phyloP scores from a whole-genome alignment of 768 basidiomycete species.

The Cystobasidium onofrii region DNA sequence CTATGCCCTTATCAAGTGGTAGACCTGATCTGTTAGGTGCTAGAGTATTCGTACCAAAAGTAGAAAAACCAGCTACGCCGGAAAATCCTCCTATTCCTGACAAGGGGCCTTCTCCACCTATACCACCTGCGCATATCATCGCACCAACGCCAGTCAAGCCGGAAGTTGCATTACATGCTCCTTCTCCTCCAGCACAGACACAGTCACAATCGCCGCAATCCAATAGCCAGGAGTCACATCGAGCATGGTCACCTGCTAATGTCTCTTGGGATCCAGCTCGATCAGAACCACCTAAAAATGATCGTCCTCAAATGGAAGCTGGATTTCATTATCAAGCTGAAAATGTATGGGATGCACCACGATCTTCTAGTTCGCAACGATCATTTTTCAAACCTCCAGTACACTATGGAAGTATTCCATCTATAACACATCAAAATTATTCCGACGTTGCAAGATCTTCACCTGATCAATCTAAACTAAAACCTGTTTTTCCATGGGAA shows the following conservation, averaged over 20 bases:
- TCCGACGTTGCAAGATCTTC: conserved; percentile 47
- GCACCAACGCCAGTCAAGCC: conserved; percentile 14
- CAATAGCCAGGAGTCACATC: conserved; percentile 31
- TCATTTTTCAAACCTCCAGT: conserved; percentile 59
- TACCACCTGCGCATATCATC: not conserved
- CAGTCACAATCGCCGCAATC: not conserved
- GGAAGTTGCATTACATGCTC: not conserved
- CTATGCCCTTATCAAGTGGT: conserved; percentile 76
- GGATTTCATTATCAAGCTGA: conserved; percentile 70
- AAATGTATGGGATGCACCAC: conserved; percentile 73
- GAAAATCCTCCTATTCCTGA: conserved; percentile 44
- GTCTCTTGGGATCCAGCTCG: conserved; percentile 70
- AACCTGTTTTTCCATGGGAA: conserved; percentile 92
- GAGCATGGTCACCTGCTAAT: conserved; percentile 56
- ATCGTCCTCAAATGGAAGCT: conserved; percentile 53
- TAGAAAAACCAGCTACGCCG: conserved; percentile 20
- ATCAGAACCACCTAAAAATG: conserved; percentile 67
- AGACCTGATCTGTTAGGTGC: conserved; percentile 18
- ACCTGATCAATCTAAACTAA: conserved; percentile 66
- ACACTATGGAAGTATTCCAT: conserved; percentile 58
- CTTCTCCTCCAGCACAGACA: conserved; percentile 31
- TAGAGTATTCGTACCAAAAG: conserved; percentile 62
- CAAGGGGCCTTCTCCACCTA: conserved; percentile 29
- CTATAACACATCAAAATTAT: conserved; percentile 59
- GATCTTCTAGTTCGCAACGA: conserved; percentile 43